Percentiles rank a stretch among this genome's conserved stretches.
Evolutionary conservation across 73 alveolate genomes (phyloP).

Genomic region (Stentor coeruleus): DNA sequence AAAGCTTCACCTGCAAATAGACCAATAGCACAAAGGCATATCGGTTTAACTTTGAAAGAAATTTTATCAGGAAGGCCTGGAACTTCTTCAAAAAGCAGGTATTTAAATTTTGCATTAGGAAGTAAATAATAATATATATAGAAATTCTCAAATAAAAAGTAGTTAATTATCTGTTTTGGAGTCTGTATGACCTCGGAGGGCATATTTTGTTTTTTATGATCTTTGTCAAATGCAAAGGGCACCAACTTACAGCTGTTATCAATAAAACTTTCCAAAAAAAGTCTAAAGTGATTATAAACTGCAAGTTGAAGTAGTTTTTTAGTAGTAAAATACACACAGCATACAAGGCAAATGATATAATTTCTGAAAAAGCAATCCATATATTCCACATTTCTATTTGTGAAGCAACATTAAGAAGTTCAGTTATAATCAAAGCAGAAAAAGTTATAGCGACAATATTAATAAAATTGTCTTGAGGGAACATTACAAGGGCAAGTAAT

Average conservation of each 20-base stretch:
- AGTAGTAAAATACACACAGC: neutral
- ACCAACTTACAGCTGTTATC: slow-evolving; percentile 50
- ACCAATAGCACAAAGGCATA: neutral
- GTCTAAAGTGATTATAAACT: neutral
- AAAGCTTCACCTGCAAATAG: neutral
- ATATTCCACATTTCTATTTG: slow-evolving; percentile 39
- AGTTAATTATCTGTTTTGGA: too few relatives aligned
- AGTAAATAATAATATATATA: too few relatives aligned
- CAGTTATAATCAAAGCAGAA: slow-evolving; percentile 82
- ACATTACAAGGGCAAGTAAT: slow-evolving; percentile 61
- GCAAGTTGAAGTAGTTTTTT: neutral
- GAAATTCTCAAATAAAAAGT: too few relatives aligned
- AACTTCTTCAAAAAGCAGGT: neutral
- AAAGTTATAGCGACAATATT: slow-evolving; percentile 75
- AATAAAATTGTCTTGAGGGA: slow-evolving; percentile 58
- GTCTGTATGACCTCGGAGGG: too few relatives aligned
- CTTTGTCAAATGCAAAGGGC: slow-evolving; percentile 58
- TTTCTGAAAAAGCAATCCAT: neutral
- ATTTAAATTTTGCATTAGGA: neutral
- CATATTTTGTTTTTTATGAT: too few relatives aligned
- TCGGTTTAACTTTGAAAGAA: neutral
- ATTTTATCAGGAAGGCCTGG: neutral
- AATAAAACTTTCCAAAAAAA: slow-evolving; percentile 50
- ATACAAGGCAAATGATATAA: neutral
- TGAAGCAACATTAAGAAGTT: slow-evolving; percentile 85